phyloP scores from a whole-genome alignment of 805 yeast genomes.

The Wickerhamomyces hampshirensis region DNA sequence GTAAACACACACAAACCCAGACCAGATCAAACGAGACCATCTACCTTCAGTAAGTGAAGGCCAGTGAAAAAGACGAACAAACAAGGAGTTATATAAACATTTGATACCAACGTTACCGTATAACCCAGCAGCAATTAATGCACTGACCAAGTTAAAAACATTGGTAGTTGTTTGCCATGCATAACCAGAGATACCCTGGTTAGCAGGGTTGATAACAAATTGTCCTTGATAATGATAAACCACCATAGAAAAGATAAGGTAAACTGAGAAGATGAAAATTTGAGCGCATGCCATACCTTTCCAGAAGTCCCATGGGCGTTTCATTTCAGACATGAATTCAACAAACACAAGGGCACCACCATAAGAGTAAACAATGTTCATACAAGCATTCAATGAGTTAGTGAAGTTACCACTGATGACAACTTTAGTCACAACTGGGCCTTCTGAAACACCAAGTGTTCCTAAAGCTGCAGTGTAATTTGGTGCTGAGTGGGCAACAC shows the following conservation, averaged over 20 bases:
- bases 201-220: constrained; percentile 37
- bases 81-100: constrained; percentile 31
- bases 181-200: constrained; percentile 35
- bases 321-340: constrained; percentile 45
- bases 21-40: constrained; percentile 23
- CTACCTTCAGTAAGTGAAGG: constrained; percentile 19
- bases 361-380: constrained; percentile 42
- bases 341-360: constrained; percentile 48
- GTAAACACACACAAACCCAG: constrained; percentile 8
- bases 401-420: constrained; percentile 28
- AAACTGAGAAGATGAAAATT: constrained; percentile 32
- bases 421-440: constrained; percentile 22
- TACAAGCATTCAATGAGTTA: constrained; percentile 31
- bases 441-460: constrained; percentile 12
- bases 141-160: constrained; percentile 32
- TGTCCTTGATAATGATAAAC: constrained; percentile 43
- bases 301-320: constrained; percentile 43
- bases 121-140: constrained; percentile 39
- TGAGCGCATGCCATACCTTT: constrained; percentile 42
- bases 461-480: constrained; percentile 28
- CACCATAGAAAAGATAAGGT: constrained; percentile 38
- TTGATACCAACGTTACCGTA: constrained; percentile 44
- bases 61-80: constrained; percentile 13
- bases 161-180: constrained; percentile 34
- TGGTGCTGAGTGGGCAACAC: constrained; percentile 31